These are phyloP conservation scores for Trichoderma aggressivum DNA, from an alignment of 2,329 filamentous ascomycete species.

Conservation along the genomic window DNA sequence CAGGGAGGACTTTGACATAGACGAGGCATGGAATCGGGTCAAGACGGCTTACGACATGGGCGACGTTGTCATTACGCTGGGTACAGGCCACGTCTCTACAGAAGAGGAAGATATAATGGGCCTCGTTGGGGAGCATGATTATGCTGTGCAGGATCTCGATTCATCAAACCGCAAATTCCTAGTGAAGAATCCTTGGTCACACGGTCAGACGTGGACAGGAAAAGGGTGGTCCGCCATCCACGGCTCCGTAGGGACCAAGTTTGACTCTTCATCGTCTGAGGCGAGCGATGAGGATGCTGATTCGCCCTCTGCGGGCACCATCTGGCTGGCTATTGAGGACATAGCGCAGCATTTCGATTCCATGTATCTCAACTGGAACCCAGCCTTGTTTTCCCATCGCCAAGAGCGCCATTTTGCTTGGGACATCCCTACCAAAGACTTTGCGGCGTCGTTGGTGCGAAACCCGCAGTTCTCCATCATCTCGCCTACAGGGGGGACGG, in stretches of 20 bases:
- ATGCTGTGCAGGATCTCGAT: constrained; percentile 81
- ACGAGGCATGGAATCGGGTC: constrained; percentile 74
- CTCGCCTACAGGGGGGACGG: constrained; percentile 54
- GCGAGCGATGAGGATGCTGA: not conserved
- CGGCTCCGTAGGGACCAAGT: not conserved
- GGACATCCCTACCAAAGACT: constrained; percentile 55
- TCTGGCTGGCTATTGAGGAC: constrained; percentile 89
- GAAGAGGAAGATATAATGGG: constrained; percentile 78
- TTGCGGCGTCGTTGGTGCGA: constrained; percentile 55
- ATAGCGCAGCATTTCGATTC: constrained; percentile 92
- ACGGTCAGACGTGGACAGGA: constrained; percentile 67
- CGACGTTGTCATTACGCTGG: constrained; percentile 83
- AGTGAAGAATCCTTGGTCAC: constrained; percentile 94
- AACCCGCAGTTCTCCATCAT: constrained; percentile 71
- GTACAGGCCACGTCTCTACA: constrained; percentile 76
- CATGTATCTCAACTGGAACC: constrained; percentile 97
- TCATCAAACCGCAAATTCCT: constrained; percentile 62
- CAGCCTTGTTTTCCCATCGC: constrained; percentile 72
- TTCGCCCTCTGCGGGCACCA: constrained; percentile 59
- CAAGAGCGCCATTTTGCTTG: constrained; percentile 91
- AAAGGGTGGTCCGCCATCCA: constrained; percentile 25
- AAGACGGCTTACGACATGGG: constrained; percentile 70
- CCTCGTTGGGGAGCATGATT: constrained; percentile 87
- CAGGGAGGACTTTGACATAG: constrained; percentile 73
- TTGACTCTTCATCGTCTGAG: not conserved